Evolutionary conservation across 1,284 basidiomycete genomes (phyloP).

Genomic region (Ganoderma lucidum): DNA sequence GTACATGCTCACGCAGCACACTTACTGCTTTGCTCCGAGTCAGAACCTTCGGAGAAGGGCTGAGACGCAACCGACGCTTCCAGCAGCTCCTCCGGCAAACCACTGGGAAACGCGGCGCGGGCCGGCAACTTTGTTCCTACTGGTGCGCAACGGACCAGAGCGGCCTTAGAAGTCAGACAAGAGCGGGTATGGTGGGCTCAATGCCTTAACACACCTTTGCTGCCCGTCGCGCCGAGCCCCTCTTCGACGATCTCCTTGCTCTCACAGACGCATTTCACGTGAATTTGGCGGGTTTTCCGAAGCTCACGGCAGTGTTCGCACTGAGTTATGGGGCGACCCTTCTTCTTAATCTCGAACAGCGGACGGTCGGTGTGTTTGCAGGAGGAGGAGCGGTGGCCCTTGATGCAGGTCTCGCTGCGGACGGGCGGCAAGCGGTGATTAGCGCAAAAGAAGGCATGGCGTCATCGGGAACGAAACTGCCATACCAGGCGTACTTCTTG

Average conservation of each 20-base stretch:
- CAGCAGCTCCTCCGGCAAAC: slow-evolving; percentile 66
- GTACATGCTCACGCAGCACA: background rate
- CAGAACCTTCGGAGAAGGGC: slow-evolving; percentile 52
- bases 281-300: slow-evolving; percentile 77
- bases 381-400: slow-evolving; percentile 81
- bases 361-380: slow-evolving; percentile 82
- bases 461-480: slow-evolving; percentile 34
- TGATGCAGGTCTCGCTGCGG: slow-evolving; percentile 82
- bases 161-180: slow-evolving; percentile 56
- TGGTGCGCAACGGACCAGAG: slow-evolving; percentile 42
- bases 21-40: slow-evolving; percentile 59
- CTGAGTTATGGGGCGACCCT: slow-evolving; percentile 80
- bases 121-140: slow-evolving; percentile 64
- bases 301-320: slow-evolving; percentile 81
- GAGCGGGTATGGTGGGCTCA: slow-evolving; percentile 13
- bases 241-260: slow-evolving; percentile 22
- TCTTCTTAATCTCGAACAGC: slow-evolving; percentile 85
- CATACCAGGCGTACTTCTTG: slow-evolving; percentile 83
- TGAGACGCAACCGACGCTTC: slow-evolving; percentile 64
- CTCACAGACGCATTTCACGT: slow-evolving; percentile 70
- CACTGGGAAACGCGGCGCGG: slow-evolving; percentile 75
- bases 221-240: slow-evolving; percentile 33
- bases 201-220: slow-evolving; percentile 58
- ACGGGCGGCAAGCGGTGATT: background rate
- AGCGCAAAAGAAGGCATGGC: slow-evolving; percentile 9